phyloP scores from a whole-genome alignment of 2,329 filamentous ascomycete species.

The Neurospora sp. region DNA sequence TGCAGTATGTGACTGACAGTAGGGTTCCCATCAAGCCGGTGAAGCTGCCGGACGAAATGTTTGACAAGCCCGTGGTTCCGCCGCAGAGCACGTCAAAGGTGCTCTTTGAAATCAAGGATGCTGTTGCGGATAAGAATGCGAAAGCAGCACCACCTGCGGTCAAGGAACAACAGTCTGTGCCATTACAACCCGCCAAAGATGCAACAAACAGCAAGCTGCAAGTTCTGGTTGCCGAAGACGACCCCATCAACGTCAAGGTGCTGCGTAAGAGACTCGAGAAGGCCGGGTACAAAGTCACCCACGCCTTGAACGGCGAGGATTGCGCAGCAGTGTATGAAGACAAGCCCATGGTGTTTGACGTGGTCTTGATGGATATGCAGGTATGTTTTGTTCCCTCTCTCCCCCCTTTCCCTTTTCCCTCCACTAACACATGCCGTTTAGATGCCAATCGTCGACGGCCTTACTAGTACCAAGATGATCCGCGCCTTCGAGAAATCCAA shows the following conservation, averaged over 20 bases:
- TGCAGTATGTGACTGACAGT: slow-evolving; percentile 30
- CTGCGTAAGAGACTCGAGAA: slow-evolving; percentile 72
- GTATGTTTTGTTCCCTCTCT: slow-evolving; percentile 36
- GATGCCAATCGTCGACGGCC: slow-evolving; percentile 89
- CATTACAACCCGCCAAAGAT: neutral
- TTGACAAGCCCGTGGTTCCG: slow-evolving; percentile 22
- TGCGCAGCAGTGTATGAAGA: slow-evolving; percentile 65
- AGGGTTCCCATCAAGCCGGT: slow-evolving; percentile 38
- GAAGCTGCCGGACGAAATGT: slow-evolving; percentile 39
- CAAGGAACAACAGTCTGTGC: neutral
- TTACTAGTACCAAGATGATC: slow-evolving; percentile 76
- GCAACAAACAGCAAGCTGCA: slow-evolving; percentile 32
- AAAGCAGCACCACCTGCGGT: neutral
- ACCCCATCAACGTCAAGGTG: slow-evolving; percentile 78
- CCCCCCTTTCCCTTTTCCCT: slow-evolving; percentile 2
- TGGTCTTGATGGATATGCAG: slow-evolving; percentile 89
- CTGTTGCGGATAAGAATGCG: neutral
- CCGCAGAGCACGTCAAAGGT: slow-evolving; percentile 25
- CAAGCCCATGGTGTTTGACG: slow-evolving; percentile 55
- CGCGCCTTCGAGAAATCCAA: slow-evolving; percentile 55
- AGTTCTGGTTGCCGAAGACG: slow-evolving; percentile 77
- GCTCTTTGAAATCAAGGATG: slow-evolving; percentile 27
- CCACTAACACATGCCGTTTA: slow-evolving; percentile 24
- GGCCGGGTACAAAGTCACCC: slow-evolving; percentile 57
- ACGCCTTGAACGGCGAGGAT: slow-evolving; percentile 77